Base-by-base conservation (phyloP, 306 rosid genomes). In the Carpinus viminea region DNA sequence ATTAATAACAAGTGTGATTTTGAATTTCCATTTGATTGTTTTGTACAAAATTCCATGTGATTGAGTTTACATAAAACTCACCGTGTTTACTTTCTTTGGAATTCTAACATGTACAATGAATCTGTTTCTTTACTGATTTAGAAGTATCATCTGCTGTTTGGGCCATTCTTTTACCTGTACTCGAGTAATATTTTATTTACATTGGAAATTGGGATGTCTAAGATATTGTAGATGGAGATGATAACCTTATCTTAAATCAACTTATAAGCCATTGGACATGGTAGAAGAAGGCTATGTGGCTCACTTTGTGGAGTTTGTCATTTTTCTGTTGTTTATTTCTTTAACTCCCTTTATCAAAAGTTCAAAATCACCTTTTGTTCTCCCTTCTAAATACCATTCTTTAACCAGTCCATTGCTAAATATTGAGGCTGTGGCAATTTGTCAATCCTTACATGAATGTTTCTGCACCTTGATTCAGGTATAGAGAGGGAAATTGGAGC, bases 401-500 rank as follows among this genome's bases (percentile, higher is more conserved):
- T 72, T 75, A 0, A 55, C 10, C 54, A 62, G 36, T 12, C 15
- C 28, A 5, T 45, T 17, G 43, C 18, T 65, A 62, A 62, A 61
- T 38, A 26, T 31, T 43, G 55, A 16, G 72, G 54, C 48, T 41
- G 28, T 60, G 20, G 20, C 38, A 16, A 59, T 59, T 53, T 28
- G 6, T 15, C 15, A 68, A 34, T 56, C 28, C 64, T 71, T 34
- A 16, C 46, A 2, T 68, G 24, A 20, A 36, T 74, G 24, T 31
- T 52, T 80, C 68, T 75, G n/a, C 76, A 38, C 78, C 5, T 78
- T 53, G 55, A 7, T 53, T 18, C 93, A 96, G 99, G 99, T 74
- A 62, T 96, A 81, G 98, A 96, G 87, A 93, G 77, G 90, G 99
- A 96, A 93, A 93, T 96, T 82, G 96, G 93, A 82, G 85, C 96